Evolutionary conservation across 2,329 filamentous ascomycete genomes (phyloP).

Genomic region (Colletotrichum sp.): DNA sequence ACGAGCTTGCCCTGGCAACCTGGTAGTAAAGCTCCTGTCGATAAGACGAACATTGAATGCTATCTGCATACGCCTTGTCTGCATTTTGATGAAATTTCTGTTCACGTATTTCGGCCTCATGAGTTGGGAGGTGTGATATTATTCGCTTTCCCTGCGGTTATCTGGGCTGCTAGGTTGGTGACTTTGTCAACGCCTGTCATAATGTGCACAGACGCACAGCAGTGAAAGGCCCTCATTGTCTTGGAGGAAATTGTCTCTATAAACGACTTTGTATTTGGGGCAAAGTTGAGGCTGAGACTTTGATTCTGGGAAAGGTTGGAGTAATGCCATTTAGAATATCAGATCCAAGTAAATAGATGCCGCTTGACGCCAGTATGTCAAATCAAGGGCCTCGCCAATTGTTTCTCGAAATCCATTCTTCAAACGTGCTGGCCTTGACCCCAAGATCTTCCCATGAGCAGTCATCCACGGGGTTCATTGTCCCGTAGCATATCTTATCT

Average conservation of each 20-base stretch:
- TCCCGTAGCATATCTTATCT: conserved; percentile 18
- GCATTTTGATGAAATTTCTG: neutral
- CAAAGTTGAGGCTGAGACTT: too few species aligned
- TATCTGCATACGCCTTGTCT: too few species aligned
- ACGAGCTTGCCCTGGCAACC: neutral
- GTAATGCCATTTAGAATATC: neutral
- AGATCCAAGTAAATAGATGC: neutral
- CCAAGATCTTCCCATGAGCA: neutral
- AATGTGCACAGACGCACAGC: neutral
- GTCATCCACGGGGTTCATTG: neutral
- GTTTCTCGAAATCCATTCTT: neutral
- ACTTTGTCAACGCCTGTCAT: neutral
- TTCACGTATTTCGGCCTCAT: neutral
- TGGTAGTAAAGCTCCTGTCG: neutral
- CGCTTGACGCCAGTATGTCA: neutral
- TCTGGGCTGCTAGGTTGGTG: neutral
- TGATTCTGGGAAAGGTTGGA: neutral
- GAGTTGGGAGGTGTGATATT: neutral
- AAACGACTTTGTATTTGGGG: neutral
- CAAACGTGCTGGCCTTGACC: neutral
- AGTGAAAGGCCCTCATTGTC: neutral
- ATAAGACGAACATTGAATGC: neutral
- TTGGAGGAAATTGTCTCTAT: rapidly evolving
- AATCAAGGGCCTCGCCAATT: neutral
- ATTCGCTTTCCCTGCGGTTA: neutral